Conservation (phyloP, 2,329 filamentous ascomycete species). For the Scedosporium boydii region DNA sequence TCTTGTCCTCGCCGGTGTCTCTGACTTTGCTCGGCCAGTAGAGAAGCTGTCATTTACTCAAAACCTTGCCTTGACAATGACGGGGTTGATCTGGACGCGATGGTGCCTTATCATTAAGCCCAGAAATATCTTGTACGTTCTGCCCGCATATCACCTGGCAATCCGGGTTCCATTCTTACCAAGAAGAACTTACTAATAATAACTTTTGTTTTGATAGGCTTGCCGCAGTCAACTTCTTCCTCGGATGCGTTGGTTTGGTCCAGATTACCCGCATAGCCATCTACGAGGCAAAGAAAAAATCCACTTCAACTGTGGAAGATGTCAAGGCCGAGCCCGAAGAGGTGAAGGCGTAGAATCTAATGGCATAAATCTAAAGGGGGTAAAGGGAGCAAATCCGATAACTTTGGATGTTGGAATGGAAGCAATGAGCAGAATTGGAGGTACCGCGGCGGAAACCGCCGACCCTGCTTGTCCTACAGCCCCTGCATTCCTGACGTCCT, state of each 20-base stretch:
- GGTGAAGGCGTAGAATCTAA: slow-evolving; percentile 20
- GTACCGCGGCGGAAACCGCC: too few relatives aligned
- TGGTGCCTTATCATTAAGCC: slow-evolving; percentile 98
- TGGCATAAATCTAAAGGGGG: background rate
- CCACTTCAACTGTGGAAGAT: slow-evolving; percentile 23
- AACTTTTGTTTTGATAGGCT: slow-evolving; percentile 41
- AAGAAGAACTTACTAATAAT: background rate
- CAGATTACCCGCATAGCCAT: slow-evolving; percentile 71
- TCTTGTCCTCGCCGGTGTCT: slow-evolving; percentile 82
- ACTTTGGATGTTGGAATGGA: background rate
- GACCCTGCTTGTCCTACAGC: too few relatives aligned
- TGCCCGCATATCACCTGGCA: background rate
- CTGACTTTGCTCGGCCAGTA: slow-evolving; percentile 83
- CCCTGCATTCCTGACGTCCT: too few relatives aligned
- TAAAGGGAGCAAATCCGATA: background rate
- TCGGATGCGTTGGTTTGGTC: slow-evolving; percentile 75
- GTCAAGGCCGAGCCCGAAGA: slow-evolving; percentile 29
- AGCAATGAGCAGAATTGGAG: too few relatives aligned
- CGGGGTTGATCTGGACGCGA: slow-evolving; percentile 93
- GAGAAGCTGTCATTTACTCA: slow-evolving; percentile 90
- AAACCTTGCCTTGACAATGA: slow-evolving; percentile 82
- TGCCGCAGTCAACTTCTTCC: slow-evolving; percentile 96
- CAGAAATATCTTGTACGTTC: slow-evolving; percentile 71
- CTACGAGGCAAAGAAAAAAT: slow-evolving; percentile 53
- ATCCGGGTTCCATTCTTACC: background rate